phyloP scores from a whole-genome alignment of 2,329 filamentous ascomycete genomes.

The Sporothrix sp. region DNA sequence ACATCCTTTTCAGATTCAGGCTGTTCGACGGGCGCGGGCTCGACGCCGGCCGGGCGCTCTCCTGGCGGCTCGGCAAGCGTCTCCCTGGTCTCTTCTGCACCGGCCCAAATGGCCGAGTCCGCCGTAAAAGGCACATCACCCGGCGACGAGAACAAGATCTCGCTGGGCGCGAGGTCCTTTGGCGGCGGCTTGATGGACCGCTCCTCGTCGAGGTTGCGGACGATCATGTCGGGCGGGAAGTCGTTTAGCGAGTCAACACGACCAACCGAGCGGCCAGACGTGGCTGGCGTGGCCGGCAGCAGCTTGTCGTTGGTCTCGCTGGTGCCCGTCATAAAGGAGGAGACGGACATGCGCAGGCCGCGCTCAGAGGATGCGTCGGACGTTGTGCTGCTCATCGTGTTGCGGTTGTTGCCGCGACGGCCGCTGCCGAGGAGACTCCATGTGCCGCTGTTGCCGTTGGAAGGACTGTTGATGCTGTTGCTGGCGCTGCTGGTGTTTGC shows the following conservation, averaged over 20 bases:
- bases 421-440: conserved; percentile 13
- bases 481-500: conserved; percentile 4
- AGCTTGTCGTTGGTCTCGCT: conserved; percentile 10
- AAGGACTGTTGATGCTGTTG: background rate
- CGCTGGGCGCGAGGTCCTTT: background rate
- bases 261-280: background rate
- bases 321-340: conserved; percentile 14
- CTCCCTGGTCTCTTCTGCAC: background rate
- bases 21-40: too few relatives aligned
- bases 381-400: conserved; percentile 20
- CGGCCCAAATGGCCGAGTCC: background rate
- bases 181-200: background rate
- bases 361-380: conserved; percentile 16
- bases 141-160: background rate
- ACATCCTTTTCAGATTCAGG: background rate
- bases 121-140: background rate
- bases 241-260: background rate
- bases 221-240: conserved; percentile 12
- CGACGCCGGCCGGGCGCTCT: background rate
- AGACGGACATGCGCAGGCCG: conserved; percentile 15
- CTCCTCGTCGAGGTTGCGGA: conserved; percentile 17
- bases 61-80: background rate
- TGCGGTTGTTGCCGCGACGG: conserved; percentile 17
- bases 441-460: conserved; percentile 1
- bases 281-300: background rate